Conservation (phyloP, 257 asterid genomes). For the Solanum peruvianum region DNA sequence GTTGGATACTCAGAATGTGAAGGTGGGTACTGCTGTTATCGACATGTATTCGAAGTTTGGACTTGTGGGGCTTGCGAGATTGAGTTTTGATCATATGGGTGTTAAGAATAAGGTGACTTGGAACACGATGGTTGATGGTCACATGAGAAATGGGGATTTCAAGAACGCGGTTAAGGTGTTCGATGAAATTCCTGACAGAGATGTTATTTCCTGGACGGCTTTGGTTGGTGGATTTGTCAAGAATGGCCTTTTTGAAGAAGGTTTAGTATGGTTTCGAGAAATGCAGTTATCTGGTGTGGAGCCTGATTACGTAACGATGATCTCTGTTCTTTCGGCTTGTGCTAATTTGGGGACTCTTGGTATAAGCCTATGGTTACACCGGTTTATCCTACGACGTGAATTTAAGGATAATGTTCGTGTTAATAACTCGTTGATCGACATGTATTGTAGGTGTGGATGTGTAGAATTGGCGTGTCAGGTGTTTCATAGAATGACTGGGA, state of each 20-base stretch:
- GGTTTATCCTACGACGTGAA: conserved; percentile 17
- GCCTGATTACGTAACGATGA: conserved; percentile 60
- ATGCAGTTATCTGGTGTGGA: conserved; percentile 41
- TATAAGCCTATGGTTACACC: conserved; percentile 64
- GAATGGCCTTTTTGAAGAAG: conserved; percentile 42
- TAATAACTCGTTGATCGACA: conserved; percentile 53
- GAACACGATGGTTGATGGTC: conserved; percentile 65
- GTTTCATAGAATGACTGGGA: conserved; percentile 34
- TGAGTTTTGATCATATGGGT: conserved; percentile 40
- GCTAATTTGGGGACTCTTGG: conserved; percentile 66
- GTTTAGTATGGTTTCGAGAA: conserved; percentile 52
- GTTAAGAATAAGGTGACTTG: conserved; percentile 52
- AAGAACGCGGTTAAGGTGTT: conserved; percentile 38
- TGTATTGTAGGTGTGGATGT: conserved; percentile 73
- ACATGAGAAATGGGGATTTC: conserved; percentile 45
- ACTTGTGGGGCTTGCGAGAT: conserved; percentile 26
- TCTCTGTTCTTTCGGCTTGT: conserved; percentile 51
- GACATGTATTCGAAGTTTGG: conserved; percentile 65
- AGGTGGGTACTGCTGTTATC: conserved; percentile 59
- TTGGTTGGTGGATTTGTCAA: conserved; percentile 61
- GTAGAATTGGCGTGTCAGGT: conserved; percentile 54
- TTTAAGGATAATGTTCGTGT: conserved; percentile 29
- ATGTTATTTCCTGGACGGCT: conserved; percentile 69
- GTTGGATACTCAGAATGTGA: conserved; percentile 36
- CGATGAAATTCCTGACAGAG: conserved; percentile 66